Percentiles rank a stretch among this genome's conserved stretches.
These are phyloP conservation scores for Neurospora pannonica DNA, from an alignment of 495 filamentous ascomycete species.

Conservation along the genomic window DNA sequence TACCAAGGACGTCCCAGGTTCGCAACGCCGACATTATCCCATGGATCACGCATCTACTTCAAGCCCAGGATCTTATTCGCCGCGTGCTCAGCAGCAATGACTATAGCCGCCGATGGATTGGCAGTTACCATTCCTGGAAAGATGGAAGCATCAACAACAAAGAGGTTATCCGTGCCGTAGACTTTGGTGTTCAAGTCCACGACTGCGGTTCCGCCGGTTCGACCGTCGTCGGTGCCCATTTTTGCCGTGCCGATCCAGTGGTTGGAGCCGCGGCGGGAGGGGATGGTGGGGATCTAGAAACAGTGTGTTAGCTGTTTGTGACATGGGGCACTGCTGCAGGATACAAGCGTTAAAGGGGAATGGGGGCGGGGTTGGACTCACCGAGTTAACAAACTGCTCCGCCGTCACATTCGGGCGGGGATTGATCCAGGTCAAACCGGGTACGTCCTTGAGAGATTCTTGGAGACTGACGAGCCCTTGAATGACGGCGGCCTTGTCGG, in stretches of 20 bases:
- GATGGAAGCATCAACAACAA: constrained; percentile 48
- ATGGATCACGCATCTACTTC: background rate
- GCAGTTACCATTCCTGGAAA: constrained; percentile 45
- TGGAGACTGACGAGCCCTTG: constrained; percentile 49
- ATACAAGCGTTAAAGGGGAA: background rate
- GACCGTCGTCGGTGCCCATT: constrained; percentile 52
- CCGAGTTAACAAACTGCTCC: constrained; percentile 42
- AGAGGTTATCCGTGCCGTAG: constrained; percentile 55
- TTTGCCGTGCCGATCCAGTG: constrained; percentile 53
- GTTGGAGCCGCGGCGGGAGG: constrained; percentile 50
- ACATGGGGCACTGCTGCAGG: too few species aligned
- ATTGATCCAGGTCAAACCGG: constrained; percentile 42
- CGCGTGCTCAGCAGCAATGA: constrained; percentile 45
- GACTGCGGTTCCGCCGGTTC: constrained; percentile 44
- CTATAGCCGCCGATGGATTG: constrained; percentile 46
- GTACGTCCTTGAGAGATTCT: constrained; percentile 38
- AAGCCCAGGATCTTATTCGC: constrained; percentile 19
- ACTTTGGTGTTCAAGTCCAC: constrained; percentile 56
- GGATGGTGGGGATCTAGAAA: constrained; percentile 32
- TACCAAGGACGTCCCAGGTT: background rate
- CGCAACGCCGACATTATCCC: background rate
- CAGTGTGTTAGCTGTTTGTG: background rate
- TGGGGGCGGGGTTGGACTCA: background rate
- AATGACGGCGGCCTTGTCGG: constrained; percentile 40
- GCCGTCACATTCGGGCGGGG: constrained; percentile 43